phyloP scores from a whole-genome alignment of 345 rosid species.

The Eucalyptus pauciflora region DNA sequence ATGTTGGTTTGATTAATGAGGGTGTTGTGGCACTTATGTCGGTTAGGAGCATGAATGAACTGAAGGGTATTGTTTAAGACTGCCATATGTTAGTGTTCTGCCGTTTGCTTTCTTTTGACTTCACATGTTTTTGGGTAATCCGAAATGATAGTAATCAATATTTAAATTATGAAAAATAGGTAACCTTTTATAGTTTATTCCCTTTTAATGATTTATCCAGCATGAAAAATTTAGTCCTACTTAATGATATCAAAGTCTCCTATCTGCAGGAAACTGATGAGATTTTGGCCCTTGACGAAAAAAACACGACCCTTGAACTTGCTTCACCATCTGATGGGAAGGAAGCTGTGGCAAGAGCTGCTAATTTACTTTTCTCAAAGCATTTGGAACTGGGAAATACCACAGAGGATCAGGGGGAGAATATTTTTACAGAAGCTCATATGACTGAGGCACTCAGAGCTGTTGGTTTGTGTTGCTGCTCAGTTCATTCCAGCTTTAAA shows the following conservation, averaged over 20 bases:
- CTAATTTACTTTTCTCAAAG: slow-evolving; percentile 55
- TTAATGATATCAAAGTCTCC: not conserved
- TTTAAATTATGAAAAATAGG: not conserved
- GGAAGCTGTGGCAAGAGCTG: slow-evolving; percentile 80
- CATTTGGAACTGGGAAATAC: slow-evolving; percentile 21
- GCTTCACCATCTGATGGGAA: slow-evolving; percentile 69
- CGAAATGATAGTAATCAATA: not conserved
- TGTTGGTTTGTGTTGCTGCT: slow-evolving; percentile 38
- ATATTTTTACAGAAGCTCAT: slow-evolving; percentile 56
- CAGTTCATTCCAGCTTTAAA: not conserved
- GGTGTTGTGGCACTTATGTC: not conserved
- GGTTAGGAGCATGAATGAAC: not conserved
- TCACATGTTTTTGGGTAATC: not conserved
- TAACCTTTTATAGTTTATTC: not conserved
- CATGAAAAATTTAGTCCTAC: not conserved
- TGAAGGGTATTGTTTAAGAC: not conserved
- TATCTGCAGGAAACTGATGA: slow-evolving; percentile 31
- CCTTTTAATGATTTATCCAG: not conserved
- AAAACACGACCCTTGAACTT: slow-evolving; percentile 45
- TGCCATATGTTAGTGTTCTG: not conserved
- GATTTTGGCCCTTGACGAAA: slow-evolving; percentile 1
- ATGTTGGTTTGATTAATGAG: not conserved
- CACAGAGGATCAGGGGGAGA: slow-evolving; percentile 24
- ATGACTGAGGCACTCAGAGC: slow-evolving; percentile 55
- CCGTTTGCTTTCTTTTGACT: not conserved